Base-by-base conservation (phyloP, 2,329 filamentous ascomycete species). In the Pseudogymnoascus sp. region DNA sequence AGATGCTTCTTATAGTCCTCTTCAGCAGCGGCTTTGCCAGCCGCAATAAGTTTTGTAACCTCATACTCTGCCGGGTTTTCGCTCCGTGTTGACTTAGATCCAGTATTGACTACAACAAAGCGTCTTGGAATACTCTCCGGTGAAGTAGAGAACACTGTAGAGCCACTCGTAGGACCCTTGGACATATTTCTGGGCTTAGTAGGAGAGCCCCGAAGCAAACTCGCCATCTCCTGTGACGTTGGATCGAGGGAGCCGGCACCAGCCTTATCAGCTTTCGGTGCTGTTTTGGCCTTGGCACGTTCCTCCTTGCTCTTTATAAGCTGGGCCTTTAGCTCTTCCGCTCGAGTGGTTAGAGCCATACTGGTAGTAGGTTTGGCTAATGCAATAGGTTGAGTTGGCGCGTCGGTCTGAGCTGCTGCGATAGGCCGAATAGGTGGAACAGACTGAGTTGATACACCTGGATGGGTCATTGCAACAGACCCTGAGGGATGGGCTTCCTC, bases 271-370 rank as follows among this genome's bases (percentile, higher is more conserved):
- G n/a, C 0, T 33, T 31, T 56, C 16, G 1, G n/a, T 4, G 10
- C 12, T 19, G 2, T 19, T 33, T 33, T 56, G 26, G 50, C 28
- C n/a, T 56, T 56, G 28, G 28, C 50, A 33, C 63, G 65, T 65
- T 67, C 65, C 65, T 64, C 66, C 59, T 65, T 64, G 59, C 67
- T 71, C 56, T 63, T 59, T n/a, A 74, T 53, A 26, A 74, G 62
- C 62, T 70, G 62, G 41, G 70, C 72, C 56, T 72, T 74, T 31
- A 74, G 59, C 66, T 73, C 69, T 43, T 68, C 70, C 22, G 71
- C 71, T 67, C 70, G 67, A 12, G 68, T 67, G 61, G 67, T 70
- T 28, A 73, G 67, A 56, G 26, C n/a, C 50, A 56, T 56, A 10
- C n/a, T 33, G 16, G n/a, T 4, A 22, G 16, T 8, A 56, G 50